Evolutionary conservation across 2,329 filamentous ascomycete genomes (phyloP).

Genomic region (Coniochaeta prunicola): DNA sequence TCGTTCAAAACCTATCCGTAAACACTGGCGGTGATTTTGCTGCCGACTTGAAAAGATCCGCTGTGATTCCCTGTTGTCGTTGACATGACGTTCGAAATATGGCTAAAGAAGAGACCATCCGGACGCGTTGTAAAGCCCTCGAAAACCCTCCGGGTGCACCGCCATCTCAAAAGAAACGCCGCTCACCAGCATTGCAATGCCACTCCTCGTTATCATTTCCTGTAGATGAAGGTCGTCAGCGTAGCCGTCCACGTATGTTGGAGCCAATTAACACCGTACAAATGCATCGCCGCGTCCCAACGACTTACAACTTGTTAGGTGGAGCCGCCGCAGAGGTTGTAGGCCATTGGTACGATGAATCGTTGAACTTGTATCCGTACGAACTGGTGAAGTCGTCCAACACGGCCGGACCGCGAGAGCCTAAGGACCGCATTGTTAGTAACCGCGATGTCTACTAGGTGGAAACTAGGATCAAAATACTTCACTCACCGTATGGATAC

Average conservation of each 20-base stretch:
- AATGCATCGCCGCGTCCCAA: constrained; percentile 1
- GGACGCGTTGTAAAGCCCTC: neutral
- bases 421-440: constrained; percentile 37
- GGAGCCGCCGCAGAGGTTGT: constrained; percentile 58
- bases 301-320: constrained; percentile 73
- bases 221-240: neutral
- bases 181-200: neutral
- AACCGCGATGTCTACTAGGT: neutral
- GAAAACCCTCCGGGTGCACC: neutral
- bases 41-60: neutral
- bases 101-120: neutral
- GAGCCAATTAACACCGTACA: neutral
- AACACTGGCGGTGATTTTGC: neutral
- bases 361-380: constrained; percentile 98
- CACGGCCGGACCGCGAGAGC: constrained; percentile 91
- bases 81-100: neutral
- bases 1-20: neutral
- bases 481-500: constrained; percentile 85
- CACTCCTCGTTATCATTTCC: neutral
- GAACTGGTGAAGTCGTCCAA: constrained; percentile 97
- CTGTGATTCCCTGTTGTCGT: neutral
- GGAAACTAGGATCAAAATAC: neutral
- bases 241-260: neutral
- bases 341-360: constrained; percentile 94
- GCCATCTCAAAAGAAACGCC: neutral